These are phyloP conservation scores for Garcia nutans DNA, from an alignment of 345 rosid species.

Conservation along the genomic window DNA sequence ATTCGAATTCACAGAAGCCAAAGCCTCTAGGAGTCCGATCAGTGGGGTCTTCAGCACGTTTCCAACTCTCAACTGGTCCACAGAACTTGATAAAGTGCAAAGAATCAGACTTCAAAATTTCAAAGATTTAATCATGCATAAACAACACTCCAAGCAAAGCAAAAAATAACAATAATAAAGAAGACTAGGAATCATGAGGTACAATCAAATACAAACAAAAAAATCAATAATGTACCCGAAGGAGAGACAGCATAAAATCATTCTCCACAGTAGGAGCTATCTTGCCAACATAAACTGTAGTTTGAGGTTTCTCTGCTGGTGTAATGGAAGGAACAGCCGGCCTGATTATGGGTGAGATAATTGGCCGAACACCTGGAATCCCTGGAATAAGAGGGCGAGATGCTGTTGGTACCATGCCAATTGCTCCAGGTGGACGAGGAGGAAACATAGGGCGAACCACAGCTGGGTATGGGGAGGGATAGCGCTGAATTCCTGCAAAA, in stretches of 20 bases:
- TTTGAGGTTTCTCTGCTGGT: constrained; percentile 87
- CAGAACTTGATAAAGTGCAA: constrained; percentile 56
- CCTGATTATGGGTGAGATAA: constrained; percentile 61
- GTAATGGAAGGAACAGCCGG: constrained; percentile 70
- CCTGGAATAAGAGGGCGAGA: constrained; percentile 72
- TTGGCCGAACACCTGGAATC: constrained; percentile 73
- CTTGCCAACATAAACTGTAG: constrained; percentile 95
- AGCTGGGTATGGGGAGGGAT: constrained; percentile 68
- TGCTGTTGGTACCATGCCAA: constrained; percentile 51
- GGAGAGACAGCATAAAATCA: constrained; percentile 81
- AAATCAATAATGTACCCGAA: constrained; percentile 47
- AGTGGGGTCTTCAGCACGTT: constrained; percentile 78
- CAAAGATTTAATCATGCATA: background rate
- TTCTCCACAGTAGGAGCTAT: constrained; percentile 82
- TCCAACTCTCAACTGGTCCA: constrained; percentile 92
- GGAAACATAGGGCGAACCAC: constrained; percentile 78
- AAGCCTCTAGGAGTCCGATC: constrained; percentile 82
- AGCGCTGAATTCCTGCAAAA: constrained; percentile 75
- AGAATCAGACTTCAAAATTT: constrained; percentile 7
- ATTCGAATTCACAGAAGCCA: constrained; percentile 95
- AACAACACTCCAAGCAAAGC: background rate
- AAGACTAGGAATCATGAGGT: constrained; percentile 4
- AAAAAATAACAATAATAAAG: background rate
- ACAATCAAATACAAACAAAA: background rate
- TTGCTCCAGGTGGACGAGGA: constrained; percentile 79